Conservation (phyloP, 352 stramenopile genomes). For the Thraustochytrium sp. region DNA sequence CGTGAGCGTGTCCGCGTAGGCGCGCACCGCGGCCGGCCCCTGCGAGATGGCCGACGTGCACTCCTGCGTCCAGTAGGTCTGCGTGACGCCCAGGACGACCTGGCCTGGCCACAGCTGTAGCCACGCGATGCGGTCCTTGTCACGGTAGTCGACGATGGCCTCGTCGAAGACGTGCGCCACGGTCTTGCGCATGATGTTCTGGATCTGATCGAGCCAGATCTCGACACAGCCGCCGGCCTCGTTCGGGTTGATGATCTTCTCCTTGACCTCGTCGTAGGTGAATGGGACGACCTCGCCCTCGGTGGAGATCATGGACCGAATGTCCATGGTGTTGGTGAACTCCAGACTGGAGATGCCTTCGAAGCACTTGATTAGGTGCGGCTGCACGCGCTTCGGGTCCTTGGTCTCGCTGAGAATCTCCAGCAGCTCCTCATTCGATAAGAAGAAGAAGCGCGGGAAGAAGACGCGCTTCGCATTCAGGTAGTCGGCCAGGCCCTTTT, state of each 20-base stretch:
- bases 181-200: constrained; percentile 57
- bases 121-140: constrained; percentile 71
- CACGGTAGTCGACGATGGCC: constrained; percentile 25
- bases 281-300: constrained; percentile 48
- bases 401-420: constrained; percentile 79
- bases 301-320: constrained; percentile 67
- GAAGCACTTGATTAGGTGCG: constrained; percentile 86
- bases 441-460: constrained; percentile 84
- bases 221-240: constrained; percentile 87
- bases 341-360: constrained; percentile 83
- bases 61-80: constrained; percentile 88
- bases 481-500: constrained; percentile 86
- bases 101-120: constrained; percentile 82
- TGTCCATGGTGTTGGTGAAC: constrained; percentile 84
- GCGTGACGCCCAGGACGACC: constrained; percentile 85
- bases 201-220: constrained; percentile 63
- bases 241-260: constrained; percentile 84
- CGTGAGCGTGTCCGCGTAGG: constrained; percentile 56
- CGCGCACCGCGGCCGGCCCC: constrained; percentile 49
- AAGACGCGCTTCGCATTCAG: constrained; percentile 78
- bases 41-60: constrained; percentile 62
- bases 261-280: constrained; percentile 71
- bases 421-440: constrained; percentile 82
- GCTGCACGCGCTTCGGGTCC: constrained; percentile 85
- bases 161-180: constrained; percentile 42